Percentiles rank a stretch among this genome's conserved stretches.
phyloP scores from a whole-genome alignment of 2,329 filamentous ascomycete genomes.

The Fusarium sp. region DNA sequence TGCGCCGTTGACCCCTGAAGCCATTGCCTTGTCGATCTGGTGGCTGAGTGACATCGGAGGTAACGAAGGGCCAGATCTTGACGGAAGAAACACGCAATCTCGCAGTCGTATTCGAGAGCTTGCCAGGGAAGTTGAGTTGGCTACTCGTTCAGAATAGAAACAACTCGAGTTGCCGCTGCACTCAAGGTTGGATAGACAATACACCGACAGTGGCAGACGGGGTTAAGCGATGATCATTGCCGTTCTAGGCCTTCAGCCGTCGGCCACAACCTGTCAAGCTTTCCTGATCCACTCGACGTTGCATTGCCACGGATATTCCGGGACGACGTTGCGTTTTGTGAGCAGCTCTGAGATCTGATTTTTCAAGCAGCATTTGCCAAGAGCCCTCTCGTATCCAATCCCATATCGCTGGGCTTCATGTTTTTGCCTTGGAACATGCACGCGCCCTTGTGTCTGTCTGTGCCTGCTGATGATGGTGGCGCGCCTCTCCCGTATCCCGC shows the following conservation, averaged over 20 bases:
- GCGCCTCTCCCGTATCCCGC: slow-evolving; percentile 28
- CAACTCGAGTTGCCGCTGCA: background rate
- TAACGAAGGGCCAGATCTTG: slow-evolving; percentile 18
- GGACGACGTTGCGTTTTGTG: background rate
- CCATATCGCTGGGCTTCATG: slow-evolving; percentile 18
- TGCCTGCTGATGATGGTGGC: slow-evolving; percentile 15
- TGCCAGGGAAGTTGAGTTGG: slow-evolving; percentile 10
- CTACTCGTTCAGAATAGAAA: slow-evolving; percentile 25
- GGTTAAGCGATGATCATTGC: slow-evolving; percentile 13
- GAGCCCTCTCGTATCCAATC: slow-evolving; percentile 29
- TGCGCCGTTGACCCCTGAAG: slow-evolving; percentile 12
- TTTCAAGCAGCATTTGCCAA: slow-evolving; percentile 40
- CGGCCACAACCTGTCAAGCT: slow-evolving; percentile 19
- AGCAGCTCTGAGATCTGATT: slow-evolving; percentile 9
- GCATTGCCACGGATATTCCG: slow-evolving; percentile 36
- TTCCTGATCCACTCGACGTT: slow-evolving; percentile 29
- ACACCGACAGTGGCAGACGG: background rate
- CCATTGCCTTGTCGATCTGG: slow-evolving; percentile 31
- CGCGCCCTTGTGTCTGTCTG: background rate
- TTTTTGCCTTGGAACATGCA: slow-evolving; percentile 26
- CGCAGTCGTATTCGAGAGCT: slow-evolving; percentile 13
- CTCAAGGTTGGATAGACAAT: background rate
- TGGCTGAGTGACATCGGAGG: slow-evolving; percentile 30
- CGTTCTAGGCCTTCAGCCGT: slow-evolving; percentile 8
- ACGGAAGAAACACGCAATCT: slow-evolving; percentile 4